Evolutionary conservation across 2,329 filamentous ascomycete genomes (phyloP), one percentile per base, ranked within the genome.

Genomic region (Sporothrix pseudoabietina): DNA sequence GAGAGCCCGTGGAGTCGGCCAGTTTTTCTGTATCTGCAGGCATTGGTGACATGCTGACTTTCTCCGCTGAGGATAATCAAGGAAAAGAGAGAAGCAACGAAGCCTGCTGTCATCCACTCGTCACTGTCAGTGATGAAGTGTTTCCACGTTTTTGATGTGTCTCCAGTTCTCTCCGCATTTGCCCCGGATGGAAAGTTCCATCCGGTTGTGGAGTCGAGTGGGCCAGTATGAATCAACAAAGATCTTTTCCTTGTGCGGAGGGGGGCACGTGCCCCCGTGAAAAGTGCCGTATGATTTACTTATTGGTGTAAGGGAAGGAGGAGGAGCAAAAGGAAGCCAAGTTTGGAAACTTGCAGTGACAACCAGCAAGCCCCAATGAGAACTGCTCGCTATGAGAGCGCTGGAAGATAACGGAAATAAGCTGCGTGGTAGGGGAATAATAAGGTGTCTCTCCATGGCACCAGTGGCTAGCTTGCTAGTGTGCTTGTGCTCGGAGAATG

Each of bases 121-220:
- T 49, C 47, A 16, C 47, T 49, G 35, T 35, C 35, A 5, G 35
- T 35, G 35, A 35, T 35, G 35, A 35, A 35, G 35, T 35, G 35
- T 35, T 35, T 35, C 35, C 35, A 35, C 35, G 35, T 35, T 35
- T 2, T 35, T 8, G 35, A 8, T 8, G 35, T 49, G 47, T 49
- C 47, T 19, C 47, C 54, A 57, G 7, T 30, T 57, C 19, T 57
- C 54, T 57, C 54, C n/a, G 54, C 54, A 57, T 2, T 57, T 57
- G 54, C 8, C 54, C 22, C 35, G n/a, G 52, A 26, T 52, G 14
- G 54, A 26, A n/a, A 26, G 54, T 57, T 57, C 54, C 54, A 57
- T n/a, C 54, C 54, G 54, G 22, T 57, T 57, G 54, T n/a, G 54
- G 54, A 57, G 54, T 22, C 22, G 54, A 30, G n/a, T 57, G 54